Base-by-base conservation (phyloP, 1,284 basidiomycete genomes). In the Puccinia novopanici region DNA sequence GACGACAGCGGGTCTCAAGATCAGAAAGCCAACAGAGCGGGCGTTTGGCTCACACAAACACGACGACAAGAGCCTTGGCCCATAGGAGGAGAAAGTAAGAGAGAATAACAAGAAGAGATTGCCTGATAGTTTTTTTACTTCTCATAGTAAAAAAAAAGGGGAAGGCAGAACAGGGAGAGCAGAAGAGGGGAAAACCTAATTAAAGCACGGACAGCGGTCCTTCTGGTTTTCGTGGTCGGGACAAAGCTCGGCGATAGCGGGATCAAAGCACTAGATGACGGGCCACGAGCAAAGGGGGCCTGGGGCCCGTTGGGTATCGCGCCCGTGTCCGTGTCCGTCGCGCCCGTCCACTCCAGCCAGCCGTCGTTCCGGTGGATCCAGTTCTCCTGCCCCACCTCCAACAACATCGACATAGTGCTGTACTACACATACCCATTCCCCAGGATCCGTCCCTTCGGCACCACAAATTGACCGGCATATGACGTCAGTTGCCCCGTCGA, bases 381-480 rank as follows among this genome's bases (percentile, higher is more conserved):
- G 78, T 85, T 83, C 13, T 84, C 84, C 12, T 75, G 57, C 1
- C 82, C 82, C 9, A 83, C 85, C 54, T 85, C 83, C 61, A 86
- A 84, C 45, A 83, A 81, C 10, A 71, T 75, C n/a, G 80, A 59
- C 30, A 86, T 74, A 34, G 85, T 84, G 8, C 30, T 27, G 68
- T 85, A 86, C 13, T 81, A 75, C 27, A 52, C 27, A 3, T 82
- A 75, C 5, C 78, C 54, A 68, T 84, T 85, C 8, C 82, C 65
- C 13, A 83, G 54, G 30, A 86, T 85, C 34, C 85, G 75, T 48
- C 82, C 73, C 6, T 82, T 73, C 2, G 85, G 85, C 1, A 84
- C 85, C 57, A 85, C 59, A 78, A 86, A 86, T 78, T 86, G 85
- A 9, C 85, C 85, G 17, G 85, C 85, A 84, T 84, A 86, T 12